Evolutionary conservation across 2,329 filamentous ascomycete genomes (phyloP).

Genomic region (Coniochaeta ligniaria): DNA sequence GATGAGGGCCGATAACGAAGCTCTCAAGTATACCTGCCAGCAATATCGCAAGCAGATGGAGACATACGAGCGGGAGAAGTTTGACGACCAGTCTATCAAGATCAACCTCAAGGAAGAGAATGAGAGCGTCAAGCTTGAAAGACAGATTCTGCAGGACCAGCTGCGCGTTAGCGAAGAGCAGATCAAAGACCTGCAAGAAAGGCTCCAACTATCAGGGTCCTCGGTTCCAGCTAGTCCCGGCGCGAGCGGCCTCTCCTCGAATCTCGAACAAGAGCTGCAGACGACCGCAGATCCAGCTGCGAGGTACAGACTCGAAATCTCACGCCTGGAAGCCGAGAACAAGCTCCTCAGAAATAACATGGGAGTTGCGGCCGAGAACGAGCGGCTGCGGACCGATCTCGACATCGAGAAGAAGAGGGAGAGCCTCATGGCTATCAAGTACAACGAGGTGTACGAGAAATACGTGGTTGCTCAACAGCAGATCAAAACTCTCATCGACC

Average conservation of each 20-base stretch:
- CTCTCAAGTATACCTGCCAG: slow-evolving; percentile 20
- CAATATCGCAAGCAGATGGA: slow-evolving; percentile 18
- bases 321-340: slow-evolving; percentile 55
- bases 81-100: slow-evolving; percentile 35
- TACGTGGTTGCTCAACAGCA: slow-evolving; percentile 51
- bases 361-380: slow-evolving; percentile 45
- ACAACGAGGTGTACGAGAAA: slow-evolving; percentile 51
- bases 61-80: slow-evolving; percentile 19
- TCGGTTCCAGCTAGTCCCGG: slow-evolving; percentile 21
- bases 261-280: slow-evolving; percentile 55
- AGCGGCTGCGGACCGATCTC: slow-evolving; percentile 46
- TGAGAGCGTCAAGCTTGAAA: slow-evolving; percentile 31
- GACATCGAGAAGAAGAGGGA: slow-evolving; percentile 45
- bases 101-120: slow-evolving; percentile 38
- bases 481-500: slow-evolving; percentile 44
- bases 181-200: slow-evolving; percentile 54
- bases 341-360: slow-evolving; percentile 48
- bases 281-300: slow-evolving; percentile 33
- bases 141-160: slow-evolving; percentile 27
- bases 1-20: slow-evolving; percentile 13
- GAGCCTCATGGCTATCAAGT: slow-evolving; percentile 45
- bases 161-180: slow-evolving; percentile 19
- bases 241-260: slow-evolving; percentile 25
- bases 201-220: slow-evolving; percentile 33
- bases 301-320: slow-evolving; percentile 43